Evolutionary conservation across 2,329 filamentous ascomycete genomes (phyloP).

Genomic region (Ilyonectria sp.): DNA sequence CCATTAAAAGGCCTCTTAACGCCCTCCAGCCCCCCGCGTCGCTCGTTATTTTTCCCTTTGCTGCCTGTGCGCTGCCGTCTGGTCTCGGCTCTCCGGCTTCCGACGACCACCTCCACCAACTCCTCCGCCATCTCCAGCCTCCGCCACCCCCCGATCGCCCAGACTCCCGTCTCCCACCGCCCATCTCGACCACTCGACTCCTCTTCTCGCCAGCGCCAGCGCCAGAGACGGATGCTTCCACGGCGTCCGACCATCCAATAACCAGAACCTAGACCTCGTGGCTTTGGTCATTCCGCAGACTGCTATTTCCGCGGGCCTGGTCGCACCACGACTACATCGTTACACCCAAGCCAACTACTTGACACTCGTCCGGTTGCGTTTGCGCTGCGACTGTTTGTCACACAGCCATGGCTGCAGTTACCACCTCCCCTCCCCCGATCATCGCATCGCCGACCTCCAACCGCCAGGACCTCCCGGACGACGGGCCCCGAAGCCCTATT

Average conservation of each 20-base stretch:
- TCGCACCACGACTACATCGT: slow-evolving; percentile 26
- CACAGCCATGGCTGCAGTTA: slow-evolving; percentile 53
- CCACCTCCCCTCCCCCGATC: slow-evolving; percentile 53
- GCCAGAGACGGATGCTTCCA: slow-evolving; percentile 25
- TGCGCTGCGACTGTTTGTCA: slow-evolving; percentile 29
- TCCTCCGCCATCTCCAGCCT: slow-evolving; percentile 16
- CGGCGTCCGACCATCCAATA: slow-evolving; percentile 17
- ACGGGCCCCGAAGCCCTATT: slow-evolving; percentile 54
- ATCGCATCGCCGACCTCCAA: slow-evolving; percentile 48
- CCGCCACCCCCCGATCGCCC: slow-evolving; percentile 29
- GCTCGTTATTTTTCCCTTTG: slow-evolving; percentile 41
- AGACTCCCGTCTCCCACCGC: slow-evolving; percentile 23
- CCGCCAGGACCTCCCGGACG: slow-evolving; percentile 37
- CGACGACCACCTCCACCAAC: slow-evolving; percentile 26
- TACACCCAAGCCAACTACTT: slow-evolving; percentile 22
- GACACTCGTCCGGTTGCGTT: slow-evolving; percentile 29
- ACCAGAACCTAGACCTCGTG: slow-evolving; percentile 5
- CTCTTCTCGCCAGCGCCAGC: slow-evolving; percentile 4
- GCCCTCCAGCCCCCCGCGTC: slow-evolving; percentile 42
- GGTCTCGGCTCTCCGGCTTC: slow-evolving; percentile 40
- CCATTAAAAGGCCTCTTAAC: slow-evolving; percentile 24
- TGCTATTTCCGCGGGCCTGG: slow-evolving; percentile 16
- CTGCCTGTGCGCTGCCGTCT: slow-evolving; percentile 38
- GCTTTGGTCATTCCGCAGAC: slow-evolving; percentile 6
- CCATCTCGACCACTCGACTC: slow-evolving; percentile 11